Base-by-base conservation (phyloP, 2,329 filamentous ascomycete genomes). In the Paramyrothecium roridum region DNA sequence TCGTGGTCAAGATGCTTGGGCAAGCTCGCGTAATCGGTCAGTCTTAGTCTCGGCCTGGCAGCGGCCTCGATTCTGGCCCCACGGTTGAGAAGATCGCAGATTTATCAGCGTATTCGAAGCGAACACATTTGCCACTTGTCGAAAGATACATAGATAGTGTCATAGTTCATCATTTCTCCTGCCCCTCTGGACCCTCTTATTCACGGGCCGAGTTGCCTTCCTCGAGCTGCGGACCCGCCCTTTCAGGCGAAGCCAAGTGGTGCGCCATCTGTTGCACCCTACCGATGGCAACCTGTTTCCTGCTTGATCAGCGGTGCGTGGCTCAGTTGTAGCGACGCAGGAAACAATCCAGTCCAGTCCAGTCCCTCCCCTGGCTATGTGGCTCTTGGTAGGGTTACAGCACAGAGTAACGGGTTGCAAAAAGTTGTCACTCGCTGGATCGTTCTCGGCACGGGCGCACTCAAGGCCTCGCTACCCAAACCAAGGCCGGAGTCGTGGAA, bases 401-500 rank as follows among this genome's bases (percentile, higher is more conserved):
- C n/a, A 43, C 37, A 43, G 37, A 16, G 37, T 43, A 17, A 13
- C 37, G n/a, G 37, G 37, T 43, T 43, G 37, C 37, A 13, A 19
- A 13, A 19, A 16, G n/a, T 43, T 43, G 37, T 43, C 13, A 43
- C 37, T 43, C 37, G 26, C 37, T 43, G n/a, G 37, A 13, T 43
- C 37, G 37, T 8, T 43, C 37, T 43, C 37, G n/a, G 4, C 16
- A 13, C 37, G 37, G 37, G 37, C 37, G 37, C n/a, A n/a, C n/a
- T 13, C n/a, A 16, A 17, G 13, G 13, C 16, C 37, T 30, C 4
- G 37, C 37, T 43, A 43, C 12, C n/a, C 37, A 19, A 43, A 43
- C 16, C 37, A 43, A 43, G 37, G 13, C 37, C 13, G n/a, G 37
- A 43, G 4, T 40, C 55, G 54, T 56, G 48, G 48, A 47, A 30